Base-by-base conservation (phyloP, 2,329 filamentous ascomycete species). In the Fusarium sambucinum region DNA sequence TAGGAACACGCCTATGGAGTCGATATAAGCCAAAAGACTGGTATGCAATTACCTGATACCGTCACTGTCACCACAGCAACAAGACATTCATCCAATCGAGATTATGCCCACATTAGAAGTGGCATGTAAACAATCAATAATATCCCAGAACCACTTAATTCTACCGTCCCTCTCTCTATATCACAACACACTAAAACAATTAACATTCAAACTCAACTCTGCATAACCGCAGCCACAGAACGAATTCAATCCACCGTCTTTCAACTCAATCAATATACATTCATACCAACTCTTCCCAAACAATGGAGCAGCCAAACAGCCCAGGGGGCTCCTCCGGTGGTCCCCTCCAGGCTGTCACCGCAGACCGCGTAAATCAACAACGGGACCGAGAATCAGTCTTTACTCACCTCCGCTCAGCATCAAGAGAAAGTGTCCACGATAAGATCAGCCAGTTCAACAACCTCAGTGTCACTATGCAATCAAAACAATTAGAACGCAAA, bases 371-470 rank as follows among this genome's bases (percentile, higher is more conserved):
- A 60, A 90, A 91, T 74, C 81, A 84, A 67, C 76, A 78, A 55
- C 75, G 79, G 38, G 78, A 78, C 45, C 76, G 79, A 37, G 78
- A 80, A 17, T 74, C 78, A 55, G 69, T 80, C 55, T 77, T 81
- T 69, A 74, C 78, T 27, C 75, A 80, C 38, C 72, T 72, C 44
- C 78, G 75, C 66, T 75, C 63, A 73, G 80, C 80, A 59, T 78
- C 79, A 58, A 84, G 87, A 66, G 86, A 88, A 63, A 88, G 86
- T 71, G 88, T 92, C 8, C 83, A 89, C 71, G 87, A 90, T 63
- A 88, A 89, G 74, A 90, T 92, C 66, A 89, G 87, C 74, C 90
- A 92, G 77, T 92, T 93, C 78, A 92, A 93, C 80, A 86, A 84
- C 59, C 83, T 93, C 35, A 86, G 85, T 59, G 82, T 93, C 44